A percentile compares a stretch with the other conserved stretches of the same genome.
These are phyloP conservation scores for Termitomyces heimii DNA, from an alignment of 768 basidiomycete species.

Conservation along the genomic window DNA sequence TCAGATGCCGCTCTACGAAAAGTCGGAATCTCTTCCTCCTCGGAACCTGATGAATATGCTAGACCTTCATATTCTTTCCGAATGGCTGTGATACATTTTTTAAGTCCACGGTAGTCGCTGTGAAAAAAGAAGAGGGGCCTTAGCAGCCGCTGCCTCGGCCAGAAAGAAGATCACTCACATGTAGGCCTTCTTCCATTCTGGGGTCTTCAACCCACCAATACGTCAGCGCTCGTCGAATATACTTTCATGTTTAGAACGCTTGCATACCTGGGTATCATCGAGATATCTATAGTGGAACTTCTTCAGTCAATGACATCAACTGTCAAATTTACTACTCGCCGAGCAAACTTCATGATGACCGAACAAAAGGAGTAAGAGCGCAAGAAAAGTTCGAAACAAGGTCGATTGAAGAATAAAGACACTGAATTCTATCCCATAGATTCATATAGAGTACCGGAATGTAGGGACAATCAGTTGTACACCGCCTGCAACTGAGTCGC, in stretches of 20 bases:
- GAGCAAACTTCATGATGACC: conserved; percentile 1
- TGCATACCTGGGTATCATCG: conserved; percentile 3
- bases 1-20: background rate
- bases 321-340: background rate
- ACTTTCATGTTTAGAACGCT: background rate
- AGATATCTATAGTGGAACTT: background rate
- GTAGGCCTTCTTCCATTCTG: conserved; percentile 72
- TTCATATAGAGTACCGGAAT: background rate
- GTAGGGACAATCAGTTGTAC: background rate
- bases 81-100: conserved; percentile 57
- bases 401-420: background rate
- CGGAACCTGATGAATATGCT: conserved; percentile 14
- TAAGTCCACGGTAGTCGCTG: conserved; percentile 71
- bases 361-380: background rate
- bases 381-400: background rate
- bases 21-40: conserved; percentile 6
- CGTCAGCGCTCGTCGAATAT: background rate
- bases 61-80: conserved; percentile 29
- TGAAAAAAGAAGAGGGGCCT: background rate
- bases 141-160: background rate
- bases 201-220: conserved; percentile 35
- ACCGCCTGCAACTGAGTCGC: background rate
- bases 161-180: conserved; percentile 35
- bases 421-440: background rate
- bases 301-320: background rate